Base-by-base conservation (phyloP, 129 eudicot species). In the Apium graveolens region DNA sequence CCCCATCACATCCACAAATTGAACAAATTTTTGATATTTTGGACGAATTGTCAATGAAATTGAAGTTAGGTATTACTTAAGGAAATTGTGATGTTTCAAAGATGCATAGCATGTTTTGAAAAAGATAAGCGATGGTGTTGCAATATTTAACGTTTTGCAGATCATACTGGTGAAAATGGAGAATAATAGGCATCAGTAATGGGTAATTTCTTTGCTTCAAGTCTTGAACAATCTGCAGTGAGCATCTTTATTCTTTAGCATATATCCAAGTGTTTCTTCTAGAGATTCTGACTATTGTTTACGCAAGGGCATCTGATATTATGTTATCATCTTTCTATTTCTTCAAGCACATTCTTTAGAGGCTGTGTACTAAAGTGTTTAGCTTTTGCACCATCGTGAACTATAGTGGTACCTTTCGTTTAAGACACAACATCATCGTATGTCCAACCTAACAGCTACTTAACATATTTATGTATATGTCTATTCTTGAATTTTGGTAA, bases 11-110 rank as follows among this genome's bases (percentile, higher is more conserved):
- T 85, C 83, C 81, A 78, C 78, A 83, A 45, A 57, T 65, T 34
- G 80, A 32, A 32, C n/a, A 76, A 55, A 48, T 86, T 51, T 81
- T 21, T 80, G 60, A 49, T 38, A 57, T 70, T 48, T 53, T 89
- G 79, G 77, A 82, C 26, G 41, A 62, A 13, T 68, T 89, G 80
- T 12, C 78, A 62, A 84, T 73, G 83, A 86, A 89, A 78, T 84
- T 89, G 90, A 79, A 82, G 80, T 38, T 76, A 39, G 81, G 83
- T 39, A 79, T 48, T 66, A 5, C 78, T 9, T 86, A 65, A 1
- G 21, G 21, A 65, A 65, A 12, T 65, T 16, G 14, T 65, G 71
- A 65, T 65, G 20, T 27, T 32, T 6, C 71, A 29, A 13, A 65
- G 35, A 65, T 13, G 71, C 71, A 21, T 18, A 29, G n/a, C 34